Base-by-base conservation (phyloP, 495 filamentous ascomycete species). In the Pseudoneurospora amorphoporcata region DNA sequence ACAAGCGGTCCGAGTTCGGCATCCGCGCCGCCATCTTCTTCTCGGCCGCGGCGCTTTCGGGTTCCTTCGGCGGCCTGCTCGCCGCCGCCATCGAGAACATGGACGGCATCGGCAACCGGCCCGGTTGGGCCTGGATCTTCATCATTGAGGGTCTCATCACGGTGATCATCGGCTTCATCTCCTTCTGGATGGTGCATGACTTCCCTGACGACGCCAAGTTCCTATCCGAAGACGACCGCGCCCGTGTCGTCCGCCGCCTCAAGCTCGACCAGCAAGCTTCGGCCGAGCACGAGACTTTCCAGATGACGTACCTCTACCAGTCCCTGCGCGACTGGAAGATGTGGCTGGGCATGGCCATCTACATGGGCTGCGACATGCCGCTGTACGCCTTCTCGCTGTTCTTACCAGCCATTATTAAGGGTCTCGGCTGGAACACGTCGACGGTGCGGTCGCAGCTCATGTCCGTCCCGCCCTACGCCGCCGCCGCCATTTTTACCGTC, bases 351-450 rank as follows among this genome's bases (percentile, higher is more conserved):
- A 91, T 91, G 79, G 79, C 89, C 29, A 91, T 94, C 58, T 95
- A 94, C 75, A 94, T 94, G 91, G 92, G 92, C 8, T 85, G 82
- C 73, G 82, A 86, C 76, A 89, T 88, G 87, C 85, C 92, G 16
- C 87, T 98, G 5, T 98, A 98, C 79, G 93, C 92, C 23, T 97
- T 97, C 80, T 92, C 91, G 7, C 87, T 98, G 5, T 97, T 98
- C 81, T 86, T 97, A 0, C 95, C 95, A 2, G 91, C 89, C 39
- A 97, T 97, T 78, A 92, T 98, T 77, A 81, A 78, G 39, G 86
- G 90, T 74, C 83, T 92, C 19, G 95, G 95, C 39, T 97, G 92
- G 72, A 80, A 76, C 73, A 76, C 75, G 2, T 86, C 81, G 17
- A 79, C 86, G 3, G 92, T 92, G 6, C 87, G 82, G 2, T 88